phyloP scores from a whole-genome alignment of 768 basidiomycete species.

The Paxillus rubicundulus region DNA sequence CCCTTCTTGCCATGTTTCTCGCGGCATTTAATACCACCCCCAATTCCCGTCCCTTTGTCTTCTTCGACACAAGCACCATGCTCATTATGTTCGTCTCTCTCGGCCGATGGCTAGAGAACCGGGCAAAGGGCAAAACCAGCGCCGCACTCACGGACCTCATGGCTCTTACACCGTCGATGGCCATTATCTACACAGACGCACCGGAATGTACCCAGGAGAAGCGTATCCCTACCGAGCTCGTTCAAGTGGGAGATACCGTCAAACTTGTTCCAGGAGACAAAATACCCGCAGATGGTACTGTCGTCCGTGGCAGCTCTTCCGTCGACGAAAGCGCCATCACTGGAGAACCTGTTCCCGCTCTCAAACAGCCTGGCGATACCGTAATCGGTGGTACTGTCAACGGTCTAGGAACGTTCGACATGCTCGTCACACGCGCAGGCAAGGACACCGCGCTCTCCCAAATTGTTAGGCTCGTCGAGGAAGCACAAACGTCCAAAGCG shows the following conservation, averaged over 20 bases:
- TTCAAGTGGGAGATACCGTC: conserved; percentile 90
- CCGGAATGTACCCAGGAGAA: conserved; percentile 81
- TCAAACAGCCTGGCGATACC: conserved; percentile 77
- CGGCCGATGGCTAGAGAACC: conserved; percentile 93
- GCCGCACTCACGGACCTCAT: conserved; percentile 96
- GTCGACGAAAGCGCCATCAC: conserved; percentile 97
- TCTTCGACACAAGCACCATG: conserved; percentile 99
- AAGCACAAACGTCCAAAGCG: conserved; percentile 96
- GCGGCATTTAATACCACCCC: conserved; percentile 64
- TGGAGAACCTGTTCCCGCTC: conserved; percentile 86
- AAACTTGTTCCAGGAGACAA: conserved; percentile 97
- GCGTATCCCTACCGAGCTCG: conserved; percentile 88
- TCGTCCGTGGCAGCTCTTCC: conserved; percentile 79
- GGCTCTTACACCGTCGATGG: conserved; percentile 92
- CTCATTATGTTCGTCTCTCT: conserved; percentile 95
- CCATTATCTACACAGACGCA: conserved; percentile 89
- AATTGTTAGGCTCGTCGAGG: conserved; percentile 95
- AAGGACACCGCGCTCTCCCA: conserved; percentile 95
- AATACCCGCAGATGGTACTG: conserved; percentile 92
- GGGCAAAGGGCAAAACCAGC: conserved; percentile 95
- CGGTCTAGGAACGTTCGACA: conserved; percentile 94
- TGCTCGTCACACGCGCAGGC: conserved; percentile 92
- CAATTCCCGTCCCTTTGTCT: conserved; percentile 77
- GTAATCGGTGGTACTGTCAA: conserved; percentile 99
- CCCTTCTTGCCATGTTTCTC: conserved; percentile 63